Evolutionary conservation across 2,329 filamentous ascomycete genomes (phyloP).

Genomic region (Penicillium sp.): DNA sequence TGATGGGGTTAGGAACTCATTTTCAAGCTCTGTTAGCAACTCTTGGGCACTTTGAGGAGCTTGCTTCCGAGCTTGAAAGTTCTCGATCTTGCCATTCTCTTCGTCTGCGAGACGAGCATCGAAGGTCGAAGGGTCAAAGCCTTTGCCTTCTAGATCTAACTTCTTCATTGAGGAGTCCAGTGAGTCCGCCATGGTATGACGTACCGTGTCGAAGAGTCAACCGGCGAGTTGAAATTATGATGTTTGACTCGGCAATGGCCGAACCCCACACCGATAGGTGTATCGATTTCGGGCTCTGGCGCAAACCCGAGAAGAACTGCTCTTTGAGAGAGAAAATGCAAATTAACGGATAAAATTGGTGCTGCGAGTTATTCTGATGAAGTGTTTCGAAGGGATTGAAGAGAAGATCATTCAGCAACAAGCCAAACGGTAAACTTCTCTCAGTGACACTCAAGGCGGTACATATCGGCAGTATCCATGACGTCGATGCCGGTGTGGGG

Average conservation of each 20-base stretch:
- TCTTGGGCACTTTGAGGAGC: conserved; percentile 53
- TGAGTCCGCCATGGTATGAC: conserved; percentile 27
- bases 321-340: background rate
- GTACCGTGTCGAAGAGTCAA: background rate
- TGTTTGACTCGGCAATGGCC: conserved; percentile 11
- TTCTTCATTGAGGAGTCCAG: conserved; percentile 31
- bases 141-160: conserved; percentile 28
- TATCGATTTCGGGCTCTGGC: background rate
- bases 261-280: conserved; percentile 14
- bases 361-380: background rate
- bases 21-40: conserved; percentile 70
- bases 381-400: background rate
- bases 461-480: conserved; percentile 26
- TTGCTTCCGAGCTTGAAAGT: conserved; percentile 45
- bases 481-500: conserved; percentile 18
- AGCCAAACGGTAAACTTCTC: background rate
- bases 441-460: conserved; percentile 19
- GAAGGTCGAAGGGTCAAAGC: conserved; percentile 26
- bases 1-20: conserved; percentile 76
- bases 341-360: background rate
- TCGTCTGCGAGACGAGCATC: conserved; percentile 34
- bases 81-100: conserved; percentile 33
- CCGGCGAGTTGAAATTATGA: background rate
- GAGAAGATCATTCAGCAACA: background rate
- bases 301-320: background rate